Base-by-base conservation (phyloP, 768 basidiomycete genomes). In the Psilocybe subaeruginosa region DNA sequence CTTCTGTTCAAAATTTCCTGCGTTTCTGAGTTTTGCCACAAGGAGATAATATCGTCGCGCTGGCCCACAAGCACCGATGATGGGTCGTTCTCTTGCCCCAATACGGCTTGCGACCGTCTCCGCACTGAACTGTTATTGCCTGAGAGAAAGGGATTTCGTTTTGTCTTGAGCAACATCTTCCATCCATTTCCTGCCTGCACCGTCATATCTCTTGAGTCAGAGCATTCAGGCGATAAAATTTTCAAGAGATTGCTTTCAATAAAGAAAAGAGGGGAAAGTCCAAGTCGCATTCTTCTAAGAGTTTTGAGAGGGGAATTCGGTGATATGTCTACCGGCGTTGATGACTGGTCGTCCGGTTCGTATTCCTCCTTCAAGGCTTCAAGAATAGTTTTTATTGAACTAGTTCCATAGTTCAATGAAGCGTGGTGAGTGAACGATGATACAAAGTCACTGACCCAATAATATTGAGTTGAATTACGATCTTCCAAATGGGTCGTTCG, bases 381-480 rank as follows among this genome's bases (percentile, higher is more conserved):
- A 0, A 89, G 75, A 7, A 90, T 80, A 1, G 74, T 76, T 69
- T 85, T 87, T 61, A 90, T 73, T 16, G 86, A 86, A 1, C 87
- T 88, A 19, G 11, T 52, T 14, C 7, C 7, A 23, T 29, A 9
- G 14, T 27, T 59, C 23, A 46, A 30, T 23, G 31, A 66, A 8
- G 56, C 9, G 2, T 8, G 23, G 23, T 23, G 23, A 3, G 19
- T 4, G 30, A 37, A 8, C 9, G 6, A 41, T 11, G 8, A 43
- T 14, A 31, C 12, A 49, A 49, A 33, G 31, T 8, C 16, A 67
- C 76, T 12, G 53, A 87, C 88, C 82, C 74, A 61, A 90, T 88
- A 63, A 91, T 73, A 66, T 91, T 91, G 46, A 91, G 82, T 64
- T 91, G 86, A 7, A 91, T 80, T 56, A 91, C 80, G 11, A 82